Conservation (phyloP, 129 eudicot genomes). For the Artemisia argyi region DNA sequence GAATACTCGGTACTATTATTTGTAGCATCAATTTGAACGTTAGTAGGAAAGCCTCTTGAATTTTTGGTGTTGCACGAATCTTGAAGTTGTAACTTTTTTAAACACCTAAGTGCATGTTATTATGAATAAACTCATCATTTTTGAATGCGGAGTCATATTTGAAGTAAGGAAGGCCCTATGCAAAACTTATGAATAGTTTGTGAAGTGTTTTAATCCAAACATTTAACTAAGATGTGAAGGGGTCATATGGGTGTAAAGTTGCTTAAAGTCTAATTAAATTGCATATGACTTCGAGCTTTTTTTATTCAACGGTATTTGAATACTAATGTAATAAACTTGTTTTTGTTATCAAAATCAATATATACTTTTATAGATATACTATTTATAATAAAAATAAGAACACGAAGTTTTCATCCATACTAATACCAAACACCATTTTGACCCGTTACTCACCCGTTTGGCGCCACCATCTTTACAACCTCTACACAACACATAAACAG, state of each 20-base stretch:
- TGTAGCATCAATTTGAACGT: too few relatives aligned
- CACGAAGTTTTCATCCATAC: background rate
- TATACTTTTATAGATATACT: background rate
- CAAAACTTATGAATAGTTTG: background rate
- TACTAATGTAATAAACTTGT: background rate
- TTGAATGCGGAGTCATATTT: too few relatives aligned
- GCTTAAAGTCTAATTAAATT: background rate
- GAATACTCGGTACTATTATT: too few relatives aligned
- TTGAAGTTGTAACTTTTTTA: too few relatives aligned
- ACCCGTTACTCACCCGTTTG: constrained; percentile 4
- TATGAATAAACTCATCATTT: too few relatives aligned
- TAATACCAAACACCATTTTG: background rate
- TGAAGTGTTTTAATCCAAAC: background rate
- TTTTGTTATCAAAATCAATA: background rate
- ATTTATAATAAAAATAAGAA: background rate
- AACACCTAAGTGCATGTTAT: too few relatives aligned
- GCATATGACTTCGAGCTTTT: background rate
- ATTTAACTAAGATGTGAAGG: background rate
- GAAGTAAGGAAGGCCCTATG: too few relatives aligned
- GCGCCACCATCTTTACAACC: background rate
- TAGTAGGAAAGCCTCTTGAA: too few relatives aligned
- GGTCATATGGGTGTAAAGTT: constrained; percentile 1
- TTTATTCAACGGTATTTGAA: background rate
- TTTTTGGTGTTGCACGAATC: too few relatives aligned
- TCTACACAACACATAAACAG: background rate